Conservation (phyloP, 805 yeast species). For the Scheffersomyces coipomensis region DNA sequence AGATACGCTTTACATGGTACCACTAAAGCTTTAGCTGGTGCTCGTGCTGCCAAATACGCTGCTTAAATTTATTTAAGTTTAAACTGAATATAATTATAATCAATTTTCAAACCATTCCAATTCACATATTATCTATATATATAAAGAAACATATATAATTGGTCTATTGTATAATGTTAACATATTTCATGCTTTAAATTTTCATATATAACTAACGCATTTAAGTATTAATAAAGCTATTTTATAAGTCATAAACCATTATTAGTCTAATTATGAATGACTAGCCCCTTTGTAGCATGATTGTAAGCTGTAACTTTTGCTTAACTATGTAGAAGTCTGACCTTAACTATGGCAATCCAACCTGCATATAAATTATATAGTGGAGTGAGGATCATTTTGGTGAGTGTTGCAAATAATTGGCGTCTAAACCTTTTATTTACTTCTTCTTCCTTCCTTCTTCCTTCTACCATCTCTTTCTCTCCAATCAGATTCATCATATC, state of each 20-base stretch:
- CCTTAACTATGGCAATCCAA: too few relatives aligned
- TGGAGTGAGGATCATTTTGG: too few relatives aligned
- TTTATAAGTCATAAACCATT: neutral
- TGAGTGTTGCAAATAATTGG: neutral
- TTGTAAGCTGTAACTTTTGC: too few relatives aligned
- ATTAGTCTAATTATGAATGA: too few relatives aligned
- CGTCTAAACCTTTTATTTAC: neutral
- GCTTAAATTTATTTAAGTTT: slow-evolving; percentile 22
- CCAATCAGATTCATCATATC: neutral
- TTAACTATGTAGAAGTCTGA: too few relatives aligned
- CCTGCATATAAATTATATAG: neutral
- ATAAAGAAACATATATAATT: neutral
- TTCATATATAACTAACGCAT: slow-evolving; percentile 11
- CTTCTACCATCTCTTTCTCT: neutral
- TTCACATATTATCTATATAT: too few relatives aligned
- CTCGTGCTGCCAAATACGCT: slow-evolving; percentile 52
- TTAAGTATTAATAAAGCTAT: slow-evolving; percentile 14
- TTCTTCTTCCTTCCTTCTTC: neutral
- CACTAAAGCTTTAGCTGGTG: slow-evolving; percentile 87
- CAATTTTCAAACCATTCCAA: too few relatives aligned
- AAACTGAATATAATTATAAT: neutral
- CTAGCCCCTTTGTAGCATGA: too few relatives aligned
- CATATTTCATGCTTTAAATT: slow-evolving; percentile 12
- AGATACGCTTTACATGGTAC: slow-evolving; percentile 98
- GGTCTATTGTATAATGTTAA: slow-evolving; percentile 11